phyloP scores from a whole-genome alignment of 768 basidiomycete genomes.

The Lactarius akahatsu region DNA sequence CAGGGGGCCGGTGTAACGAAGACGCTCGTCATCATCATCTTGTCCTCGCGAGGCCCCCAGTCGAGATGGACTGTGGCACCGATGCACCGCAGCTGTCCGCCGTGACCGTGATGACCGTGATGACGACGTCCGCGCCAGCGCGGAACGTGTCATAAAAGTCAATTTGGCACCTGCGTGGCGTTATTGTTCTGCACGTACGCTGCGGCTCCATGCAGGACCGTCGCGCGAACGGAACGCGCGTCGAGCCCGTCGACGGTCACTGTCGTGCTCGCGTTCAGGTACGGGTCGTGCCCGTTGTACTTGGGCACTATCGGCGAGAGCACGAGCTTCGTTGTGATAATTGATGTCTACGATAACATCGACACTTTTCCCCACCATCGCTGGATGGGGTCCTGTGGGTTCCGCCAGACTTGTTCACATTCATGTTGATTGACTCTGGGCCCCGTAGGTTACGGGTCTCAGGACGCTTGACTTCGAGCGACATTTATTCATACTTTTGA shows the following conservation, averaged over 20 bases:
- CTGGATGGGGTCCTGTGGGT: too few species aligned
- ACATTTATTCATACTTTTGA: too few species aligned
- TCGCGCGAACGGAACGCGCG: slow-evolving; percentile 53
- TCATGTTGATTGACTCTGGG: too few species aligned
- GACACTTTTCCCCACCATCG: too few species aligned
- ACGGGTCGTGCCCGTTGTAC: slow-evolving; percentile 70
- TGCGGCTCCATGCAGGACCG: slow-evolving; percentile 53
- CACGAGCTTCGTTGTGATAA: too few species aligned
- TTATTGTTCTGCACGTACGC: slow-evolving; percentile 68
- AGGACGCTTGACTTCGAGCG: too few species aligned
- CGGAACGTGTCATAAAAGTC: slow-evolving; percentile 71
- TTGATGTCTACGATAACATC: too few species aligned
- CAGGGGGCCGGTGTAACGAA: slow-evolving; percentile 7
- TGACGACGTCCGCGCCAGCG: slow-evolving; percentile 60
- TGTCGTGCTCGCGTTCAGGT: slow-evolving; percentile 60
- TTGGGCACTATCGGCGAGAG: slow-evolving; percentile 31
- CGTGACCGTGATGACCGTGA: slow-evolving; percentile 57
- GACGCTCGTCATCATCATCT: background rate
- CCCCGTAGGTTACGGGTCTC: too few species aligned
- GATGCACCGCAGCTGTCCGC: slow-evolving; percentile 53
- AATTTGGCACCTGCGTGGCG: slow-evolving; percentile 52
- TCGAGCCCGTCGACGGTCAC: slow-evolving; percentile 58
- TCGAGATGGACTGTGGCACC: slow-evolving; percentile 62
- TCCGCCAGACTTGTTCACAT: too few species aligned
- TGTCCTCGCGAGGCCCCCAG: slow-evolving; percentile 55